Conservation (phyloP, 305 asterid genomes). For the Fraxinus albicans region DNA sequence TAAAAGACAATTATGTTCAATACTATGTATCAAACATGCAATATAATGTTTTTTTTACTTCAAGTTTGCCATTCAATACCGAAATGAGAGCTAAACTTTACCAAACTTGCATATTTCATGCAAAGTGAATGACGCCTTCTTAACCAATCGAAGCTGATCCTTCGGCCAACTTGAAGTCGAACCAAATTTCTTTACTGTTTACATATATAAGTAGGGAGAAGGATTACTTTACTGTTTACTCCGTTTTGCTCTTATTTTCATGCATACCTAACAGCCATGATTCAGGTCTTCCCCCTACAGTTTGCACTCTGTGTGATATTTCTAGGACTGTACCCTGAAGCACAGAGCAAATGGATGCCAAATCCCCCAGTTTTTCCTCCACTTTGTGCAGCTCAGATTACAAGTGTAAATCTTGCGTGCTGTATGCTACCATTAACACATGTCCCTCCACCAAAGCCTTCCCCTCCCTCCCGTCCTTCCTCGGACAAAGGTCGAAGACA, state of each 20-base stretch:
- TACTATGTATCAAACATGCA: no score
- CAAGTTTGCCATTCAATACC: neutral
- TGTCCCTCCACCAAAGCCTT: conserved; percentile 31
- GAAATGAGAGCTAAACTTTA: neutral
- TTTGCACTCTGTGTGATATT: conserved; percentile 26
- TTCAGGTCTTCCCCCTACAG: conserved; percentile 22
- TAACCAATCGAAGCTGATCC: neutral
- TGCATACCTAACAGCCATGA: conserved; percentile 39
- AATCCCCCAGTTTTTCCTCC: conserved; percentile 25
- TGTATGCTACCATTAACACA: neutral
- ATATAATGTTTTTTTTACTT: neutral
- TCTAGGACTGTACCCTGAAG: conserved; percentile 32
- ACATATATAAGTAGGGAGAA: neutral
- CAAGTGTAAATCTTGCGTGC: conserved; percentile 50
- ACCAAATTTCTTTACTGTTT: neutral
- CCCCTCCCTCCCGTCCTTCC: conserved; percentile 21
- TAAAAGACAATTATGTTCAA: no score
- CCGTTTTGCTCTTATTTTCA: neutral
- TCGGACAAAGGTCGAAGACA: neutral
- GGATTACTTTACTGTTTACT: neutral
- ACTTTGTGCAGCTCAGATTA: conserved; percentile 46
- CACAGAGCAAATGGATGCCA: conserved; percentile 30
- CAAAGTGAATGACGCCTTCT: neutral
- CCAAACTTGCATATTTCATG: neutral
- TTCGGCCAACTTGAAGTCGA: neutral